These are phyloP conservation scores for Lasiodiplodia sp. DNA, from an alignment of 2,329 filamentous ascomycete genomes.

Conservation along the genomic window DNA sequence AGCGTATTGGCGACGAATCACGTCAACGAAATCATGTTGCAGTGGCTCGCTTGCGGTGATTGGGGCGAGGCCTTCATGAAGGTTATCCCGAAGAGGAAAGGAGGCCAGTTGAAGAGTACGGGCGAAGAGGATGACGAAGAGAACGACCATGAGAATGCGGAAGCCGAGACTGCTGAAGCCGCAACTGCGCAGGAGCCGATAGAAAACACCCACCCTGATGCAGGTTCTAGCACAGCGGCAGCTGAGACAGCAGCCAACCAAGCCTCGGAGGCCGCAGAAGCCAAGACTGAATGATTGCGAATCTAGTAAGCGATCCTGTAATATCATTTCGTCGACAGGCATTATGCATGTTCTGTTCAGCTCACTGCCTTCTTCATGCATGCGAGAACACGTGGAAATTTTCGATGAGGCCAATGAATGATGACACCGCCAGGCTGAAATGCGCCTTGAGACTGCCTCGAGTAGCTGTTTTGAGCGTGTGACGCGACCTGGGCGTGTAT, in stretches of 20 bases:
- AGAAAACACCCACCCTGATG: background rate
- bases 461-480: background rate
- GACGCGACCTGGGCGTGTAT: background rate
- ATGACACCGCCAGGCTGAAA: background rate
- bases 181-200: background rate
- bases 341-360: background rate
- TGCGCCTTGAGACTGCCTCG: background rate
- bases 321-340: background rate
- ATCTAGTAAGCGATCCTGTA: background rate
- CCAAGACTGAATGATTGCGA: background rate
- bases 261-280: background rate
- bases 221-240: background rate
- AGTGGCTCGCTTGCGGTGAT: constrained; percentile 87
- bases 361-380: background rate
- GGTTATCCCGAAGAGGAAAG: constrained; percentile 91
- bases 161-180: background rate
- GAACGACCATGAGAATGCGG: constrained; percentile 31
- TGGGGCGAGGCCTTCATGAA: constrained; percentile 90
- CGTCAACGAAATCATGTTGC: constrained; percentile 94
- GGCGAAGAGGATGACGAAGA: constrained; percentile 33
- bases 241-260: background rate
- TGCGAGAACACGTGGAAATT: background rate
- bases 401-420: background rate
- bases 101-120: constrained; percentile 67
- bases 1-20: constrained; percentile 93